Evolutionary conservation across 2,329 filamentous ascomycete species (phyloP).

Genomic region (Malbranchea cinnamomea): DNA sequence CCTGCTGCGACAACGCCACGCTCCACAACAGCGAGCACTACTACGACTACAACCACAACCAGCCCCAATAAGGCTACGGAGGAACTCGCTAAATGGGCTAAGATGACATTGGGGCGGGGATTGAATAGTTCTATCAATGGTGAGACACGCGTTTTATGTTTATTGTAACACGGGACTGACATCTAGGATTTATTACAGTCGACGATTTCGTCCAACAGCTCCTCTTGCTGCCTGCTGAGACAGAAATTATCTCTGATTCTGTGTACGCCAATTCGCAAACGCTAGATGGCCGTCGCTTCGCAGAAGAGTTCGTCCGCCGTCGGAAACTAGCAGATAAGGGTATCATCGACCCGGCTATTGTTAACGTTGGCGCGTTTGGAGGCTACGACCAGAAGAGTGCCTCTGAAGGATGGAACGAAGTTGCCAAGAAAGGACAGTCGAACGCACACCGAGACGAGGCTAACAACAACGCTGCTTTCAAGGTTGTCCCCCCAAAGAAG

Average conservation of each 20-base stretch:
- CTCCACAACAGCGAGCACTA: conserved; percentile 13
- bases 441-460: conserved; percentile 33
- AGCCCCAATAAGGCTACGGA: conserved; percentile 56
- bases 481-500: conserved; percentile 84
- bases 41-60: conserved; percentile 26
- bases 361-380: conserved; percentile 33
- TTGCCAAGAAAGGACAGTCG: conserved; percentile 73
- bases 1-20: conserved; percentile 25
- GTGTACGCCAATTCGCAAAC: conserved; percentile 78
- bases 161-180: conserved; percentile 19
- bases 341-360: conserved; percentile 51
- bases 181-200: conserved; percentile 33
- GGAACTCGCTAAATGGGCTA: conserved; percentile 89
- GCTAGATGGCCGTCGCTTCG: conserved; percentile 85
- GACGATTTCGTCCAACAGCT: conserved; percentile 69
- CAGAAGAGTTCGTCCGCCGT: conserved; percentile 83
- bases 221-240: conserved; percentile 59
- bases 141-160: conserved; percentile 24
- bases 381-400: conserved; percentile 33
- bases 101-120: conserved; percentile 61
- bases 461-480: conserved; percentile 50
- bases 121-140: conserved; percentile 52
- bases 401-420: conserved; percentile 79
- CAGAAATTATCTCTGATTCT: conserved; percentile 72
- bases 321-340: conserved; percentile 90